A percentile compares a stretch with the other conserved stretches of the same genome.
Conservation (phyloP, 345 rosid genomes). For the Citropsis articulata region DNA sequence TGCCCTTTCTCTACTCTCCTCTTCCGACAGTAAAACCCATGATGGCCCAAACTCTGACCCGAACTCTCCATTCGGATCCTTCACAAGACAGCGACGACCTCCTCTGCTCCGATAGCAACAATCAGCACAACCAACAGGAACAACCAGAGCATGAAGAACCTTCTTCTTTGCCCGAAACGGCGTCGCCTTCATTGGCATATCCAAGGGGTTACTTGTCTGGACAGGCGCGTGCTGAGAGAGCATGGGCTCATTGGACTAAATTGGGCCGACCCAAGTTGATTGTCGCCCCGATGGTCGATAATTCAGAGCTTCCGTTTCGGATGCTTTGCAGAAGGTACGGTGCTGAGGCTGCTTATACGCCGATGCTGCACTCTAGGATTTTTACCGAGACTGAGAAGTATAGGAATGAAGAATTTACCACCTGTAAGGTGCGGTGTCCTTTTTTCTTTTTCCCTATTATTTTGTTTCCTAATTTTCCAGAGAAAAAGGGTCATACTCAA, state of each 20-base stretch:
- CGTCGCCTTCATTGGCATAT: conserved; percentile 12
- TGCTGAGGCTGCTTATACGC: conserved; percentile 89
- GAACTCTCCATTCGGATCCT: conserved; percentile 28
- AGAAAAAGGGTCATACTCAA: too few species aligned
- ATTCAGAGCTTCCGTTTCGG: conserved; percentile 94
- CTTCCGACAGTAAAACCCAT: conserved; percentile 2
- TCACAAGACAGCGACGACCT: conserved; percentile 32
- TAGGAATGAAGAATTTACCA: conserved; percentile 72
- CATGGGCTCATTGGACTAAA: conserved; percentile 84
- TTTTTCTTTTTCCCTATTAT: not conserved
- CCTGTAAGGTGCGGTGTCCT: conserved; percentile 57
- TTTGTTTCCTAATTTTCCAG: too few species aligned
- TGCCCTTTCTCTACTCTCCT: conserved; percentile 13
- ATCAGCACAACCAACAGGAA: conserved; percentile 9
- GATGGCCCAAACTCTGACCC: conserved; percentile 38
- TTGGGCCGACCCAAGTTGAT: conserved; percentile 74
- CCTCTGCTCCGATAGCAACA: conserved; percentile 31
- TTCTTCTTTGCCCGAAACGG: conserved; percentile 17
- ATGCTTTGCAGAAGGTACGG: conserved; percentile 92
- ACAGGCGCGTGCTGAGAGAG: conserved; percentile 52
- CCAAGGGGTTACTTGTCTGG: conserved; percentile 36
- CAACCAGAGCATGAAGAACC: not conserved
- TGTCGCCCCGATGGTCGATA: conserved; percentile 99
- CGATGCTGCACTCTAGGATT: conserved; percentile 90
- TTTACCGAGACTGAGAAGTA: conserved; percentile 80